Percentiles rank a stretch among this genome's conserved stretches.
Conservation (phyloP, 2,329 filamentous ascomycete species). For the Colletotrichum scovillei region DNA sequence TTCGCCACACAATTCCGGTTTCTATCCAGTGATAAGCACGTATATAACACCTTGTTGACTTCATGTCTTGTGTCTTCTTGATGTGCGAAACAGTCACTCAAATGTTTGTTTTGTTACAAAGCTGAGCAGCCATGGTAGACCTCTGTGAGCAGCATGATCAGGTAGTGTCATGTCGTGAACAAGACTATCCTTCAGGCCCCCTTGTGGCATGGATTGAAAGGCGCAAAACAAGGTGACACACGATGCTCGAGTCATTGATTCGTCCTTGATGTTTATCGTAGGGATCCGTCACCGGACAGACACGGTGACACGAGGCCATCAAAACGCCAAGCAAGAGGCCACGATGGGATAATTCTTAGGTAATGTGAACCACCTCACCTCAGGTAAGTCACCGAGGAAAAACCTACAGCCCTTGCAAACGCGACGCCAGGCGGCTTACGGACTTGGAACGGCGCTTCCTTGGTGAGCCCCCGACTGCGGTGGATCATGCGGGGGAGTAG, state of each 20-base stretch:
- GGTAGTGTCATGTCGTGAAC: background rate
- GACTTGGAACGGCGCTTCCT: background rate
- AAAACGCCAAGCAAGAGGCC: background rate
- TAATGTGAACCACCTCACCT: background rate
- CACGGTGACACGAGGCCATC: background rate
- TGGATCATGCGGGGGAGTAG: constrained; percentile 17
- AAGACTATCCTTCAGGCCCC: background rate
- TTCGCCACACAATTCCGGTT: background rate
- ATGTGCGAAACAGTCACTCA: background rate
- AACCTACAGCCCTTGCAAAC: background rate
- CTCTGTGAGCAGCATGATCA: background rate
- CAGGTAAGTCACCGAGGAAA: background rate
- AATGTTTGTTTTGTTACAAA: background rate
- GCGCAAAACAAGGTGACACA: background rate
- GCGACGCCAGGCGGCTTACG: background rate
- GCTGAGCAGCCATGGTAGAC: background rate
- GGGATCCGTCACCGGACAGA: background rate
- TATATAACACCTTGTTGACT: background rate
- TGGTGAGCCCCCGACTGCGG: background rate
- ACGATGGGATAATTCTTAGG: background rate
- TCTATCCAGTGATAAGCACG: too few relatives aligned
- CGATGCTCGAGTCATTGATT: background rate
- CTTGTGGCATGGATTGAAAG: background rate
- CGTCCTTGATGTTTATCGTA: background rate
- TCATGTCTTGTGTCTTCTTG: background rate